phyloP scores from a whole-genome alignment of 148 eudicot genomes.

The Amaranthus hypochondriacus region DNA sequence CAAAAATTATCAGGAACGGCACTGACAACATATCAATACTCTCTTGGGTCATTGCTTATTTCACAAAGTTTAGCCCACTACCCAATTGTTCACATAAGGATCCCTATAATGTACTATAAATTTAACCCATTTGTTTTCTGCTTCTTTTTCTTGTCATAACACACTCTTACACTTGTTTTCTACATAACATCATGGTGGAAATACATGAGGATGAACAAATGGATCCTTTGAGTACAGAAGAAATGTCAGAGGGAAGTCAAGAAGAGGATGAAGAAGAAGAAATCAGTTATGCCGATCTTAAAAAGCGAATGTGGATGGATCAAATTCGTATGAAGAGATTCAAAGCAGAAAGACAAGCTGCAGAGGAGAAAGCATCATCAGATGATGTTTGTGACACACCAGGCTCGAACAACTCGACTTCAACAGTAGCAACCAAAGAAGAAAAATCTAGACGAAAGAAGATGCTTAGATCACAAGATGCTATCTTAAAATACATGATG shows the following conservation, averaged over 20 bases:
- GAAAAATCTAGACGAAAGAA: conserved; percentile 50
- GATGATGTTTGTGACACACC: neutral
- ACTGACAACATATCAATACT: no score
- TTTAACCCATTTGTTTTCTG: neutral
- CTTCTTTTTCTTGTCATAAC: neutral
- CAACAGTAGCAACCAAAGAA: conserved; percentile 18
- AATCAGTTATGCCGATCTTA: conserved; percentile 39
- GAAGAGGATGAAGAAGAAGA: conserved; percentile 30
- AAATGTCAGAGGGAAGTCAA: neutral
- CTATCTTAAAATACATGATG: conserved; percentile 54
- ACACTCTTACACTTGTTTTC: neutral
- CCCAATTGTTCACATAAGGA: neutral
- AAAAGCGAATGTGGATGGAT: conserved; percentile 47
- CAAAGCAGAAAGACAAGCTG: conserved; percentile 14
- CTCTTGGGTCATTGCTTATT: neutral
- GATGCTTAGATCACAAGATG: conserved; percentile 59
- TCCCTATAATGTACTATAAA: neutral
- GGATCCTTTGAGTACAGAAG: conserved; percentile 17
- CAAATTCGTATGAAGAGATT: conserved; percentile 40
- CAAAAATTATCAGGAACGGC: neutral
- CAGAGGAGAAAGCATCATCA: neutral
- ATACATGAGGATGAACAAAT: conserved; percentile 19
- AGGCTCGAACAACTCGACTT: neutral
- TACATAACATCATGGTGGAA: conserved; percentile 22
- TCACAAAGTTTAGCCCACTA: neutral